phyloP scores from a whole-genome alignment of 1,284 basidiomycete species.

The Apiotrichum montevideense region DNA sequence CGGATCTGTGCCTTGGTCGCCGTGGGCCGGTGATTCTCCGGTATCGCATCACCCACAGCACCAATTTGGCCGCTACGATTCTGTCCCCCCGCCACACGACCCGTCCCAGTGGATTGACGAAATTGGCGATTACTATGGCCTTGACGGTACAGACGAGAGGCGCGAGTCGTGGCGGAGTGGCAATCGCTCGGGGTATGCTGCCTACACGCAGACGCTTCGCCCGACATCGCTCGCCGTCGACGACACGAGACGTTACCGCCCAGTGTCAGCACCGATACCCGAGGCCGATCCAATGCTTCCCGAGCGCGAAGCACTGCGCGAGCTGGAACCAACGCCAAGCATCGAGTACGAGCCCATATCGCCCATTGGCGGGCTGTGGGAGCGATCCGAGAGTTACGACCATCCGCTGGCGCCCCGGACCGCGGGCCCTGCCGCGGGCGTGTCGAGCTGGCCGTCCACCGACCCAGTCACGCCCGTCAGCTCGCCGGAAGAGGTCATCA shows the following conservation, averaged over 20 bases:
- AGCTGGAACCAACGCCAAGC: background rate
- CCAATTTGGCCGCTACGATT: background rate
- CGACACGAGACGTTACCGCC: background rate
- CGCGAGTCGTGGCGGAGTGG: background rate
- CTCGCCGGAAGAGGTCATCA: background rate
- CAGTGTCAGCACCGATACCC: background rate
- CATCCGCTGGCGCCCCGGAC: background rate
- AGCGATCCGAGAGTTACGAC: background rate
- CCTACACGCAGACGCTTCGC: background rate
- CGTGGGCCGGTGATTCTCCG: background rate
- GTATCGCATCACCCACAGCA: background rate
- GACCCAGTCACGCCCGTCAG: slow-evolving; percentile 1
- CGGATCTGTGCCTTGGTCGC: background rate
- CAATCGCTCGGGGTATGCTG: background rate
- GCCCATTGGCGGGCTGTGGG: background rate
- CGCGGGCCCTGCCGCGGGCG: background rate
- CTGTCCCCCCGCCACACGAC: background rate
- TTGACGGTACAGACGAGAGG: background rate
- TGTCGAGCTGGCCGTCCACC: background rate
- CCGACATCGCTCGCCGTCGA: background rate
- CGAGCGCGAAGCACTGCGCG: background rate
- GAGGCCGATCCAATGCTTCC: background rate
- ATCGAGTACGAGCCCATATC: background rate
- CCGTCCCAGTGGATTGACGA: background rate
- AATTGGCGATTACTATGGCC: background rate